Percentiles rank a stretch among this genome's conserved stretches.
phyloP scores from a whole-genome alignment of 2,329 filamentous ascomycete genomes.

The Mycosphaerella sp. region DNA sequence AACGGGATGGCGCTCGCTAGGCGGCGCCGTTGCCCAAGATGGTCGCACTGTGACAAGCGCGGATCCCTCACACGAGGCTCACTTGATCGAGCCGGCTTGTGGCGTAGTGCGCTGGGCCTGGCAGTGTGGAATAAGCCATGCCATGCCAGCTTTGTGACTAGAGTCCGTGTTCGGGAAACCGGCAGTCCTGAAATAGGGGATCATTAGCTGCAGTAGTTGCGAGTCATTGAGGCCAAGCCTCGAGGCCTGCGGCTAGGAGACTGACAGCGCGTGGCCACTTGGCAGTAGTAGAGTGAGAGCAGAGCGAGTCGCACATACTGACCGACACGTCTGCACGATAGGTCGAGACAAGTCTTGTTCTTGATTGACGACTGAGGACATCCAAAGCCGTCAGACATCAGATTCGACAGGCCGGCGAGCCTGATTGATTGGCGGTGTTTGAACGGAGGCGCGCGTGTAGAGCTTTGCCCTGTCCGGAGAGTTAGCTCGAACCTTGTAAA shows the following conservation, averaged over 20 bases:
- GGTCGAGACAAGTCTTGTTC: background rate
- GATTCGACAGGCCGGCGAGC: background rate
- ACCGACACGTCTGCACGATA: conserved; percentile 1
- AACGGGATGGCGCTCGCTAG: conserved; percentile 13
- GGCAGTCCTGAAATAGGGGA: conserved; percentile 12
- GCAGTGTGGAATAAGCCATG: background rate
- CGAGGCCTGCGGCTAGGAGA: background rate
- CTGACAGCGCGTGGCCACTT: background rate
- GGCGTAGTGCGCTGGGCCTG: background rate
- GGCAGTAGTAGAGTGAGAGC: background rate
- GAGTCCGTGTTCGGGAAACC: conserved; percentile 11
- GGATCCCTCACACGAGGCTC: conserved; percentile 14
- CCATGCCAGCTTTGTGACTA: conserved; percentile 3
- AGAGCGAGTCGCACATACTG: background rate
- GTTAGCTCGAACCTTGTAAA: conserved; percentile 8
- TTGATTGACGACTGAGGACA: background rate
- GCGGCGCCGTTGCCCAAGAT: conserved; percentile 6
- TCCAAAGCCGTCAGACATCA: conserved; percentile 5
- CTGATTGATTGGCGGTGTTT: conserved; percentile 1
- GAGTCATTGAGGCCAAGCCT: conserved; percentile 2
- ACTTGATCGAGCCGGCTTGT: conserved; percentile 11
- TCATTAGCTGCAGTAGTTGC: conserved; percentile 2
- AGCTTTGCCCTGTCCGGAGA: conserved; percentile 3
- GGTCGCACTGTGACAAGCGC: conserved; percentile 4
- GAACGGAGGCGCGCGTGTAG: conserved; percentile 9